Evolutionary conservation across 2,329 filamentous ascomycete genomes (phyloP).

Genomic region (Pseudocercospora crystallina): DNA sequence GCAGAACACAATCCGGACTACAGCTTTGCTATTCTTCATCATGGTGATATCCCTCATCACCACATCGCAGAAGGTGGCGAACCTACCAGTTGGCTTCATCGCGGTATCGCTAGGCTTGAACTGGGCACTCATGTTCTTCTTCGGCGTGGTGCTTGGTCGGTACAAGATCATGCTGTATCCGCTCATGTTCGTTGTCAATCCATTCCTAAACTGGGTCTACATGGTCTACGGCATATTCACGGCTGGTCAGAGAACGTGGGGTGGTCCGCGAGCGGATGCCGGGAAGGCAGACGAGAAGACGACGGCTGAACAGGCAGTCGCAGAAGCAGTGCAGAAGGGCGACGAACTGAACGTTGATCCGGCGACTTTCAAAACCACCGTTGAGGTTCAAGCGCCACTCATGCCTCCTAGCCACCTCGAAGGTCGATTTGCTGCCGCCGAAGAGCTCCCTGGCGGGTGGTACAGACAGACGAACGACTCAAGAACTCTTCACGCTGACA

Average conservation of each 20-base stretch:
- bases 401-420: constrained; percentile 73
- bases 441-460: constrained; percentile 65
- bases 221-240: constrained; percentile 98
- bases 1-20: constrained; percentile 95
- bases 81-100: constrained; percentile 90
- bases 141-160: constrained; percentile 78
- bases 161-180: constrained; percentile 96
- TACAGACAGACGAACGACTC: constrained; percentile 71
- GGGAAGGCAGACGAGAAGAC: constrained; percentile 73
- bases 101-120: constrained; percentile 89
- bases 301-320: constrained; percentile 79
- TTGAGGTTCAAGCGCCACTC: constrained; percentile 58
- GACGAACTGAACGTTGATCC: constrained; percentile 90
- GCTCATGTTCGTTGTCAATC: constrained; percentile 91
- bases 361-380: constrained; percentile 69
- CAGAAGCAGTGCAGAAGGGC: constrained; percentile 72
- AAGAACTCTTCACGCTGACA: constrained; percentile 56
- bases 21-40: constrained; percentile 89
- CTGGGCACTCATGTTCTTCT: constrained; percentile 95
- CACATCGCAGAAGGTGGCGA: constrained; percentile 72
- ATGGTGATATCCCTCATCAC: constrained; percentile 84
- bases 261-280: constrained; percentile 86
- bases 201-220: constrained; percentile 97
- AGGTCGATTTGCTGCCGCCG: constrained; percentile 73
- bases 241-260: constrained; percentile 91